Evolutionary conservation across 75 land plant species (phyloP), one percentile per base, ranked within the genome.

Genomic region (Pseudotsuga menziesii): DNA sequence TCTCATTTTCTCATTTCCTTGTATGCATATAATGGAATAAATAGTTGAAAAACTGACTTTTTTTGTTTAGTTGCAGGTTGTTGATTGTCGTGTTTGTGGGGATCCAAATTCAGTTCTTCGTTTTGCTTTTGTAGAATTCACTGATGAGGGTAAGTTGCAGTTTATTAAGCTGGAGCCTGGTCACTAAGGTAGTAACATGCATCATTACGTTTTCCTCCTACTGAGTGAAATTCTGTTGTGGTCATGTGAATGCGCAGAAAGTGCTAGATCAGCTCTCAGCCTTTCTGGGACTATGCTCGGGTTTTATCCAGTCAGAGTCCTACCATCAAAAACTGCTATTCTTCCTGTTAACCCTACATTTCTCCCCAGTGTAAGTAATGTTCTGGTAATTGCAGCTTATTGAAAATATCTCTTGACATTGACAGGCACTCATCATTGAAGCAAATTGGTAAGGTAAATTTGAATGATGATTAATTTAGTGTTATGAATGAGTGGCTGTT

Each of bases 51-150:
- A 48, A 39, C n/a, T 69, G 23, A 22, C 35, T 55, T 63, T 4
- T 57, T 20, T 78, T 15, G 48, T 71, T 17, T 23, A 48, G 52
- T 52, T 81, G 58, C 76, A 88, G 90, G 88, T 88, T 61, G 88
- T 89, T 73, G 91, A 89, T 78, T 89, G 91, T 59, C 89, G 91
- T 41, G 78, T 89, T 4, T 89, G 91, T 78, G 91, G 91, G 22
- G 91, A 89, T 78, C 89, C 91, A 36, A 87, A 89, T 78, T 89
- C 91, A 14, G 88, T 86, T 57, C 82, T 86, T 56, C 81, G 88
- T 13, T 86, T 86, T 83, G 88, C 88, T 41, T 86, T 86, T 77
- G 78, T 86, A 64, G 88, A 86, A 66, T 83, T 86, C 52, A 77
- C 79, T 61, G 88, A 86, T 78, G 88, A 86, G 75, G 88, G 88